These are phyloP conservation scores for Chytriomyces hyalinus DNA, from an alignment of 192 early-diverging fungal species.

Conservation along the genomic window DNA sequence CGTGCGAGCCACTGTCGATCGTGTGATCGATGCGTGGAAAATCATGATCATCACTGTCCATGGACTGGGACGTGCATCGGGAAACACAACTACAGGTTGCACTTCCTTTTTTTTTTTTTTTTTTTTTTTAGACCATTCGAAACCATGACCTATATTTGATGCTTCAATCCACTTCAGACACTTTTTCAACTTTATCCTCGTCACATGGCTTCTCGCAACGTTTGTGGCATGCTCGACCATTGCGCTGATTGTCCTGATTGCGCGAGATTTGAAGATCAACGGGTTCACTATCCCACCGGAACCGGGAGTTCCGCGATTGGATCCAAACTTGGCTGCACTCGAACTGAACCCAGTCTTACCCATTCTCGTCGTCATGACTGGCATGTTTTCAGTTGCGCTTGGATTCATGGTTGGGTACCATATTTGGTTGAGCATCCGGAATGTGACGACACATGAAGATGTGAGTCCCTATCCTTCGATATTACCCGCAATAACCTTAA, in stretches of 20 bases:
- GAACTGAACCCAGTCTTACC: slow-evolving; percentile 65
- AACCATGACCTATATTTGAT: slow-evolving; percentile 49
- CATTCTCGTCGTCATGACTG: slow-evolving; percentile 64
- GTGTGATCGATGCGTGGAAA: slow-evolving; percentile 91
- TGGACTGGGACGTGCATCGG: slow-evolving; percentile 96
- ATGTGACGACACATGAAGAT: slow-evolving; percentile 91
- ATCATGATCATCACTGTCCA: slow-evolving; percentile 84
- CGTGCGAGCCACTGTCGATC: slow-evolving; percentile 83
- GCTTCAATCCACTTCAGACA: slow-evolving; percentile 39
- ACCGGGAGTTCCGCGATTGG: not conserved
- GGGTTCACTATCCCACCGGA: no score
- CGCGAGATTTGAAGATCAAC: slow-evolving; percentile 1
- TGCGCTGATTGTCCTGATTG: slow-evolving; percentile 56
- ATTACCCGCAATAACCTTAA: not conserved
- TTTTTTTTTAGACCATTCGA: not conserved
- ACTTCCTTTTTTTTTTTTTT: slow-evolving; percentile 31
- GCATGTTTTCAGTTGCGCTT: slow-evolving; percentile 46
- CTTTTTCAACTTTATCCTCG: slow-evolving; percentile 79
- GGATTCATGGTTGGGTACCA: slow-evolving; percentile 80
- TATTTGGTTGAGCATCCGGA: slow-evolving; percentile 68
- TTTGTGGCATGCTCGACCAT: slow-evolving; percentile 68
- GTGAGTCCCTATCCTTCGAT: not conserved
- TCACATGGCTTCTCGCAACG: slow-evolving; percentile 63
- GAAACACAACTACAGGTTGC: slow-evolving; percentile 52
- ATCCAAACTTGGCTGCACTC: slow-evolving; percentile 58